Conservation (phyloP, 2,329 filamentous ascomycete genomes). For the Dothiorella sarmentorum region DNA sequence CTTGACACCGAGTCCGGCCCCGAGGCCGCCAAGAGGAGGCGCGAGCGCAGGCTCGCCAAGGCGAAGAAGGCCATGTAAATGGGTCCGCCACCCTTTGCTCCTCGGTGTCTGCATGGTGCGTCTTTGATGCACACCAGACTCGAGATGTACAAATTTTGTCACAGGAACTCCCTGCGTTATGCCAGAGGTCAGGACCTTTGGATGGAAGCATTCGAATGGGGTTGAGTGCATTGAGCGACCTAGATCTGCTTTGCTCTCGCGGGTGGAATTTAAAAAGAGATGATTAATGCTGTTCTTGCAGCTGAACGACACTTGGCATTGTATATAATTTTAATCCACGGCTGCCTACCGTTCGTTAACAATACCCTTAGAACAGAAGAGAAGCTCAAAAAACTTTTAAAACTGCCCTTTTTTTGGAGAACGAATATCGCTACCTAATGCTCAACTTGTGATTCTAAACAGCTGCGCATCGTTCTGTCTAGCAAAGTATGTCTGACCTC, state of each 20-base stretch:
- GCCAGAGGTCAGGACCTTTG: not conserved
- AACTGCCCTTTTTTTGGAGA: not conserved
- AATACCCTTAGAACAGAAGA: not conserved
- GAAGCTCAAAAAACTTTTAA: not conserved
- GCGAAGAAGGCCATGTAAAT: slow-evolving; percentile 58
- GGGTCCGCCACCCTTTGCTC: not conserved
- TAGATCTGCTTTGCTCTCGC: not conserved
- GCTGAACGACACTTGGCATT: slow-evolving; percentile 9
- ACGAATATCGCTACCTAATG: not conserved
- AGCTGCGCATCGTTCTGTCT: no score
- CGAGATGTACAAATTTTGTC: not conserved
- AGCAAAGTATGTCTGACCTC: no score
- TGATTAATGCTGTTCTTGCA: slow-evolving; percentile 8
- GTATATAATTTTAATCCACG: slow-evolving; percentile 12
- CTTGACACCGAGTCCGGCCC: slow-evolving; percentile 91
- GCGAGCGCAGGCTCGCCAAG: slow-evolving; percentile 69
- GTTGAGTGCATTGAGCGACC: not conserved
- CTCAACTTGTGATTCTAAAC: no score
- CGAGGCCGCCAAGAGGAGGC: slow-evolving; percentile 78
- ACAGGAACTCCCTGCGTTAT: not conserved
- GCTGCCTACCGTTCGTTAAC: slow-evolving; percentile 10
- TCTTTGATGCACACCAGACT: not conserved
- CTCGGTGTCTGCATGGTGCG: not conserved
- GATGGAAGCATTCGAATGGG: not conserved
- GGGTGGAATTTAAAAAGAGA: not conserved